Base-by-base conservation (phyloP, 2,329 filamentous ascomycete genomes). In the Aureobasidium sp. region DNA sequence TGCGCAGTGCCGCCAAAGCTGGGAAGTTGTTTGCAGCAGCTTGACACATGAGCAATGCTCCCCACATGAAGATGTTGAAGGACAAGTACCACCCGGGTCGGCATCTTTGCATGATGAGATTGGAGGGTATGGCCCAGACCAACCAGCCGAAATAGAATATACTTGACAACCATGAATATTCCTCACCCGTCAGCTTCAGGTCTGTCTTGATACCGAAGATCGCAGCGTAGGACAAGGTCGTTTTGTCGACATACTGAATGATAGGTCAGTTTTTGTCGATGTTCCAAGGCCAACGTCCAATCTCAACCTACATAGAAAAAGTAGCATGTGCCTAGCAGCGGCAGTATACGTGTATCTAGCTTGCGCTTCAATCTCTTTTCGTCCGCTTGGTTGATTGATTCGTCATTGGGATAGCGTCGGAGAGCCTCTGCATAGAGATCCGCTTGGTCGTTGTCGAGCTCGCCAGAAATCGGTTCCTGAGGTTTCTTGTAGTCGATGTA, bases 31-130 rank as follows among this genome's bases (percentile, higher is more conserved):
- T 67, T 2, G 70, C 68, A 2, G 64, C 70, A 5, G 71, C 71
- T 60, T 73, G 70, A 0, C 71, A 64, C 70, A 74, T 75, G 29
- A 74, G 62, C 53, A 75, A 70, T 36, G 70, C 75, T 0, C 80
- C 80, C 81, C 80, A 85, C 70, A 84, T 73, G 69, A 84, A 83
- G 63, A 86, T 85, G 65, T 84, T 84, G 45, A 75, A 57, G 2
- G 53, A n/a, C 3, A 57, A 41, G 14, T 57, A 73, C 62, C 67
- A 75, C 67, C 77, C 79, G 42, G 84, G 78, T 1, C 81, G 81
- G 22, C 82, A 73, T 3, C 75, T 71, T 67, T 84, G 80, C 70
- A 81, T 72, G 34, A 82, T 72, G 44, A 81, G 80, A 66, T 81
- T 84, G 14, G 80, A 82, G 0, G 80, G 80, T 61, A 83, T 76